These are phyloP conservation scores for Luvunga scandens DNA, from an alignment of 345 rosid genomes.

Conservation along the genomic window DNA sequence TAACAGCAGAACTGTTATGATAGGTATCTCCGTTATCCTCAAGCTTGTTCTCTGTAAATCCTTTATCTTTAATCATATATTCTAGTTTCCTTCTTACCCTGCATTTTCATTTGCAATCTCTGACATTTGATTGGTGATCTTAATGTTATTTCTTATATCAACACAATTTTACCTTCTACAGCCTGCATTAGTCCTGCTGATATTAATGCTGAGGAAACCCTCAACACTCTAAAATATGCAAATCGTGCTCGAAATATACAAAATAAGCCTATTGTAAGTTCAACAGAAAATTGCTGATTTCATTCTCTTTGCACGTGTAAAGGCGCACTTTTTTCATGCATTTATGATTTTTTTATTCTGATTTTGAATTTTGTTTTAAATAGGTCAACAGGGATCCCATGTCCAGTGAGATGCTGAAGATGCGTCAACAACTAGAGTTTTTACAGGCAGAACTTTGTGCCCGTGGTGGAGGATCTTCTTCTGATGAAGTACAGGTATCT, in stretches of 20 bases:
- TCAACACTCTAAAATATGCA: conserved; percentile 94
- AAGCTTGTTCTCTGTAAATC: not conserved
- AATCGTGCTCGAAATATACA: conserved; percentile 98
- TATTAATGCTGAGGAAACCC: conserved; percentile 97
- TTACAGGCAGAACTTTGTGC: conserved; percentile 97
- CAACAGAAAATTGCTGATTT: conserved; percentile 7
- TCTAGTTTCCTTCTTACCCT: conserved; percentile 4
- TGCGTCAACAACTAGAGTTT: conserved; percentile 93
- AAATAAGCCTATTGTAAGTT: conserved; percentile 96
- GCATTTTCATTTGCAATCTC: not conserved
- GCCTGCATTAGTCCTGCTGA: conserved; percentile 99
- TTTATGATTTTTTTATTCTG: conserved; percentile 4
- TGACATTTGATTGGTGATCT: not conserved
- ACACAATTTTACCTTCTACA: conserved; percentile 26
- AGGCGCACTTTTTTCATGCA: not conserved
- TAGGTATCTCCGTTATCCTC: conserved; percentile 54
- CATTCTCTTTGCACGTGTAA: not conserved
- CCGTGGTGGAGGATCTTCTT: conserved; percentile 73
- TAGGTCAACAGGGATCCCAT: conserved; percentile 98
- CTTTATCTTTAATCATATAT: not conserved
- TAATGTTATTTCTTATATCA: not conserved
- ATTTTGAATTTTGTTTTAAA: conserved; percentile 16
- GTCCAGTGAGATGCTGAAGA: conserved; percentile 90
- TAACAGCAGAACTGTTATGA: conserved; percentile 98
- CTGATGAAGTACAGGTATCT: conserved; percentile 81